A percentile compares a stretch with the other conserved stretches of the same genome.
These are phyloP conservation scores for Penicillium arizonense DNA, from an alignment of 495 filamentous ascomycete species.

Conservation along the genomic window DNA sequence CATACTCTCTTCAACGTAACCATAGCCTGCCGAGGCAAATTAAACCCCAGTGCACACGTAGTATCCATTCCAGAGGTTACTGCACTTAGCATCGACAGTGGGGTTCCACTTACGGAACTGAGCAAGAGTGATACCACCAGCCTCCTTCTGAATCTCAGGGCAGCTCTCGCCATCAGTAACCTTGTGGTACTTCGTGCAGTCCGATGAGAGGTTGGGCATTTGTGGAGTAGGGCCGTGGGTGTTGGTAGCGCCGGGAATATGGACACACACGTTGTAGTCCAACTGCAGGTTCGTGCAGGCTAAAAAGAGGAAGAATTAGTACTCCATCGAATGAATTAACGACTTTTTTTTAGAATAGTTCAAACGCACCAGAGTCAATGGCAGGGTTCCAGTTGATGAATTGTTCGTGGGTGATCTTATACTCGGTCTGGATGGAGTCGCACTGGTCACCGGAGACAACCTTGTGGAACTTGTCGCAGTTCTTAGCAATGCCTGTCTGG, in stretches of 20 bases:
- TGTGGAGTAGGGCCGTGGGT: not conserved
- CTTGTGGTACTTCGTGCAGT: not conserved
- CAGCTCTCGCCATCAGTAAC: not conserved
- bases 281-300: slow-evolving; percentile 13
- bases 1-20: no score
- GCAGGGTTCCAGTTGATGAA: slow-evolving; percentile 24
- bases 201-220: not conserved
- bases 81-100: not conserved
- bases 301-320: not conserved
- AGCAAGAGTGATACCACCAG: not conserved
- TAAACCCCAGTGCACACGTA: not conserved
- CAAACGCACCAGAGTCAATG: slow-evolving; percentile 5
- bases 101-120: not conserved
- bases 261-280: slow-evolving; percentile 14
- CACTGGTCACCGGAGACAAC: slow-evolving; percentile 23
- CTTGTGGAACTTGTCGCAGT: slow-evolving; percentile 21
- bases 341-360: not conserved
- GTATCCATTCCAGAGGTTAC: not conserved
- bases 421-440: slow-evolving; percentile 14
- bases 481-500: slow-evolving; percentile 9
- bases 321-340: not conserved
- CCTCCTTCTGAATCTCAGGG: not conserved
- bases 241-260: not conserved
- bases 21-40: no score
- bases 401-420: slow-evolving; percentile 16